A percentile compares a stretch with the other conserved stretches of the same genome.
Conservation (phyloP, 169 alveolate species). For the Plasmodium malariae region DNA sequence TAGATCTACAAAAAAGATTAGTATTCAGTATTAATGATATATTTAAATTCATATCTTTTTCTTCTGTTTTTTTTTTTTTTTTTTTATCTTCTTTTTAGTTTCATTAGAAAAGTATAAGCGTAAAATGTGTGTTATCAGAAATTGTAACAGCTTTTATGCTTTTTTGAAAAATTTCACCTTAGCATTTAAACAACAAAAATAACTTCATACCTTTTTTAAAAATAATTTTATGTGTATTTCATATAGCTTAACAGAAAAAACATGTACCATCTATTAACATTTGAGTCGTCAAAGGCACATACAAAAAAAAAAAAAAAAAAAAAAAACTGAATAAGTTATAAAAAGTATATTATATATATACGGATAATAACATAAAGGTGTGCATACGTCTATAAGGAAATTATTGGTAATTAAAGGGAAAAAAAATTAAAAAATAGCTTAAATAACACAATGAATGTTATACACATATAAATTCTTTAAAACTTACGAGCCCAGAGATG, state of each 20-base stretch:
- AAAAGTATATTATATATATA: constrained; percentile 19
- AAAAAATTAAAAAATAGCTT: neutral
- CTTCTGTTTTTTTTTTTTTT: too few species aligned
- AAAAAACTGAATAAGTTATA: neutral
- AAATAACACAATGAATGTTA: constrained; percentile 4
- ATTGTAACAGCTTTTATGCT: constrained; percentile 8
- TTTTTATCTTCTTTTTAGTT: neutral
- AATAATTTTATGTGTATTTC: neutral
- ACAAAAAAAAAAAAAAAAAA: constrained; percentile 11
- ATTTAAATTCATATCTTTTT: neutral
- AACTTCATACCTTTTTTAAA: neutral
- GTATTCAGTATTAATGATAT: neutral
- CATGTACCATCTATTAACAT: neutral
- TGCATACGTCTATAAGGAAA: constrained; percentile 8
- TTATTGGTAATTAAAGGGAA: neutral
- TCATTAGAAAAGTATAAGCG: neutral
- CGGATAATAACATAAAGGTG: neutral
- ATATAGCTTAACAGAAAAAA: neutral
- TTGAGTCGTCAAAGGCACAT: neutral
- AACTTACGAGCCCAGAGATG: neutral
- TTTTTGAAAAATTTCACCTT: neutral
- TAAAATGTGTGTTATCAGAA: constrained; percentile 3
- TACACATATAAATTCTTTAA: constrained; percentile 1
- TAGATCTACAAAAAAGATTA: neutral
- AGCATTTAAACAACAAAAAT: neutral